A percentile compares a stretch with the other conserved stretches of the same genome.
Conservation (phyloP, 352 stramenopile species). For the Globisporangium sylvaticum region DNA sequence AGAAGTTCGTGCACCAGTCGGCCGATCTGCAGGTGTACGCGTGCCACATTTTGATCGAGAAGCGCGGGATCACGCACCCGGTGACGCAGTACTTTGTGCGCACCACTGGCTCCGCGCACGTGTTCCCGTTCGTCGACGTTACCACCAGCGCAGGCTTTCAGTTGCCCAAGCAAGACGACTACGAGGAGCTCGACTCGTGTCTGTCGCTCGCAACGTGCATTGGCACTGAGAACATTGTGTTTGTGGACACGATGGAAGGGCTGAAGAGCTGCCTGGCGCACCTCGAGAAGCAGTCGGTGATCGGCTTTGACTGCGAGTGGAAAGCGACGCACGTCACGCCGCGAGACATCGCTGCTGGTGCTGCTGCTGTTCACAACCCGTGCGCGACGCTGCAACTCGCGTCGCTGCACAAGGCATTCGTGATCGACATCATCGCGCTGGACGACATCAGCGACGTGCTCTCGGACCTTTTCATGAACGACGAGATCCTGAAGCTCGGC, state of each 20-base stretch:
- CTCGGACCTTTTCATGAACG: conserved; percentile 35
- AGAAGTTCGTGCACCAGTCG: conserved; percentile 29
- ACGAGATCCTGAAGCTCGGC: conserved; percentile 60
- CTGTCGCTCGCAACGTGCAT: conserved; percentile 44
- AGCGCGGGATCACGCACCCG: conserved; percentile 31
- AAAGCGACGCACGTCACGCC: conserved; percentile 39
- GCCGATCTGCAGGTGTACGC: conserved; percentile 40
- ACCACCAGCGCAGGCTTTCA: conserved; percentile 11
- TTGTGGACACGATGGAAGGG: conserved; percentile 45
- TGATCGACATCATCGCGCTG: conserved; percentile 61
- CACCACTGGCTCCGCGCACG: conserved; percentile 24
- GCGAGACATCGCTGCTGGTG: not conserved
- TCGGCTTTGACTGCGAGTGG: conserved; percentile 84
- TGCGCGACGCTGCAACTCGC: conserved; percentile 69
- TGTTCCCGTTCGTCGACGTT: conserved; percentile 52
- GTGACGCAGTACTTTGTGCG: conserved; percentile 59
- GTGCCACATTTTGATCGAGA: conserved; percentile 50
- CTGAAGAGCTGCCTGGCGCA: conserved; percentile 37
- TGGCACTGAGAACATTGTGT: conserved; percentile 41
- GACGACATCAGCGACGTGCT: conserved; percentile 29
- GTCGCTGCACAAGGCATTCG: conserved; percentile 50
- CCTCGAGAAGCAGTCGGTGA: conserved; percentile 32
- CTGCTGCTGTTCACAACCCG: conserved; percentile 19
- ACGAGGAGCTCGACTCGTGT: conserved; percentile 36
- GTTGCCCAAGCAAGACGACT: conserved; percentile 37